Evolutionary conservation across 352 stramenopile species (phyloP), one percentile per base, ranked within the genome.

Genomic region (Phytophthora fragariae): DNA sequence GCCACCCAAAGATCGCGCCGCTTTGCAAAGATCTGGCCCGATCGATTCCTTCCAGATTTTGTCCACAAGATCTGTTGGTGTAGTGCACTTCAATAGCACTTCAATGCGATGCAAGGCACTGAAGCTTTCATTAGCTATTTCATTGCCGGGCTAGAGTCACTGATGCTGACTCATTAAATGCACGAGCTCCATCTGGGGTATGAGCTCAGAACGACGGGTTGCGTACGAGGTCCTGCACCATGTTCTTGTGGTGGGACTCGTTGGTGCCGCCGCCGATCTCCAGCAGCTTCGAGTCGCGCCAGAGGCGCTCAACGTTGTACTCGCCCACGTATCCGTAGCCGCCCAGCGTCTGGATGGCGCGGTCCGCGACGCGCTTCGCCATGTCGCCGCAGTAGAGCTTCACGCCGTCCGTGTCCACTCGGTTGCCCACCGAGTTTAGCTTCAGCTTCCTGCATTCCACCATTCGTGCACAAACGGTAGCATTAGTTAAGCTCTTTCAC

Each of bases 231-330:
- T 96, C 88, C 53, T 88, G 88, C 66, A 91, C 91, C 95, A 99
- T 99, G 80, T 99, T 99, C 83, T 99, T 99, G 81, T 99, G 96
- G 76, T 99, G 97, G 54, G 95, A 98, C 82, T 99, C 97, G 72
- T 99, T 99, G 24, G 98, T 99, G 59, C 98, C 98, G 59, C 98
- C 98, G 54, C 98, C 98, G 77, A 99, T 99, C 86, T 99, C 98
- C n/a, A 99, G 82, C 58, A 99, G 79, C 82, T 99, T 99, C 12
- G 97, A 94, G 92, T 99, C 98, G 64, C 98, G 90, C 98, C 97
- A 99, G 2, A 99, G 85, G 56, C 97, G 86, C 86, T 99, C 98
- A 11, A 99, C 98, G 65, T 94, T 96, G 81, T 99, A 99, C 79
- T 99, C 98, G 58, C 97, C 98, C n/a, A 99, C 93, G 85, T 99